Evolutionary conservation across 129 eudicot genomes (phyloP).

Genomic region (Heracleum sosnowskyi): DNA sequence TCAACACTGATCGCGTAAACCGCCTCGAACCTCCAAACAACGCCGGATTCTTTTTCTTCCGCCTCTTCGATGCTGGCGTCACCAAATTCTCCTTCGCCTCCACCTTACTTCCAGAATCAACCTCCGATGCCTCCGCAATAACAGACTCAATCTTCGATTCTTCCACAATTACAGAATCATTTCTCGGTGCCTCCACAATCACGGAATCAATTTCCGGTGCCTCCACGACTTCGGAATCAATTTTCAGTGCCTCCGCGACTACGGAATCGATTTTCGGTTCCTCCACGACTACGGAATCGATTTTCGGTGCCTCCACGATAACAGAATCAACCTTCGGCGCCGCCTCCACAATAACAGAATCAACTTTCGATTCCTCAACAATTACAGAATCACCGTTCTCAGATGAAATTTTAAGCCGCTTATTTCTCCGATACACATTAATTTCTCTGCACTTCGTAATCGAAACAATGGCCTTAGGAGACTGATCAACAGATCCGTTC

Average conservation of each 20-base stretch:
- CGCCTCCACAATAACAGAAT: constrained; percentile 5
- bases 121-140: background rate
- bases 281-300: background rate
- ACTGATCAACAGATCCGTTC: constrained; percentile 5
- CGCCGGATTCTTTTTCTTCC: constrained; percentile 17
- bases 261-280: constrained; percentile 14
- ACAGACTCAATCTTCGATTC: constrained; percentile 12
- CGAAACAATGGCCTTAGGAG: background rate
- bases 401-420: constrained; percentile 24
- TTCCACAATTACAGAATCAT: background rate
- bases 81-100: background rate
- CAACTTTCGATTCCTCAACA: constrained; percentile 14
- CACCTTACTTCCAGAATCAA: background rate
- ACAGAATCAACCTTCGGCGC: background rate
- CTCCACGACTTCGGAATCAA: constrained; percentile 8
- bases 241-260: constrained; percentile 1
- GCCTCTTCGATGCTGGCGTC: background rate
- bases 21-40: constrained; percentile 32
- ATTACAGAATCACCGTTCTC: background rate
- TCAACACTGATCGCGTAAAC: constrained; percentile 66
- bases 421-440: constrained; percentile 41
- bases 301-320: background rate
- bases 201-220: background rate
- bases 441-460: constrained; percentile 20
- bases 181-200: background rate